phyloP scores from a whole-genome alignment of 2,329 filamentous ascomycete species.

The Trichoderma semiorbis region DNA sequence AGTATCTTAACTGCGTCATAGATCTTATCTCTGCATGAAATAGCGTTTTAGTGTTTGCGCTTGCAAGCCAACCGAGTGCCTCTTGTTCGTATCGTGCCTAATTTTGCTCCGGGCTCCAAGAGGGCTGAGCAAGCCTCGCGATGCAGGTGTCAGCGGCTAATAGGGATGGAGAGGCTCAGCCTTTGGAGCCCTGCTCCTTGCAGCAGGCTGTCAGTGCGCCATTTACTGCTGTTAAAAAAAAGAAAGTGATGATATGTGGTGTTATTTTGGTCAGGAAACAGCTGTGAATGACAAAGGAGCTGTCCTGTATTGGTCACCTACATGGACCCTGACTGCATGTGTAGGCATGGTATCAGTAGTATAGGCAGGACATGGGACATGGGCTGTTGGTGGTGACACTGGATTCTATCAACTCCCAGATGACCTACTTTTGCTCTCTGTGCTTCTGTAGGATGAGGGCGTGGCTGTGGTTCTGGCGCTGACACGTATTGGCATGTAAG shows the following conservation, averaged over 20 bases:
- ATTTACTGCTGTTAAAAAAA: neutral
- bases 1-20: neutral
- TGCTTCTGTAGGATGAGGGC: neutral
- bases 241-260: neutral
- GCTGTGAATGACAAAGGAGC: neutral
- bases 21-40: neutral
- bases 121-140: constrained; percentile 7
- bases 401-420: neutral
- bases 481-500: constrained; percentile 7
- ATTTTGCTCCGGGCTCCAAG: neutral
- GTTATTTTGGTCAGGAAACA: neutral
- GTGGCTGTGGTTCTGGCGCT: constrained; percentile 13
- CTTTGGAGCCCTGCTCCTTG: neutral
- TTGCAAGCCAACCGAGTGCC: neutral
- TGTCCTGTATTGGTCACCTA: neutral
- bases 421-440: neutral
- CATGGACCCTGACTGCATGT: neutral
- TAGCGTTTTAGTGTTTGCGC: neutral
- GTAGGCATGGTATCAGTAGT: neutral
- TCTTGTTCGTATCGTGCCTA: neutral
- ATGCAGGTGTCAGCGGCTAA: constrained; percentile 4
- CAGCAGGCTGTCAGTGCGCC: neutral
- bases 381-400: neutral
- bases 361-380: neutral
- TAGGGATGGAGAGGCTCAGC: neutral